Evolutionary conservation across 352 stramenopile species (phyloP).

Genomic region (Phytophthora sp.): DNA sequence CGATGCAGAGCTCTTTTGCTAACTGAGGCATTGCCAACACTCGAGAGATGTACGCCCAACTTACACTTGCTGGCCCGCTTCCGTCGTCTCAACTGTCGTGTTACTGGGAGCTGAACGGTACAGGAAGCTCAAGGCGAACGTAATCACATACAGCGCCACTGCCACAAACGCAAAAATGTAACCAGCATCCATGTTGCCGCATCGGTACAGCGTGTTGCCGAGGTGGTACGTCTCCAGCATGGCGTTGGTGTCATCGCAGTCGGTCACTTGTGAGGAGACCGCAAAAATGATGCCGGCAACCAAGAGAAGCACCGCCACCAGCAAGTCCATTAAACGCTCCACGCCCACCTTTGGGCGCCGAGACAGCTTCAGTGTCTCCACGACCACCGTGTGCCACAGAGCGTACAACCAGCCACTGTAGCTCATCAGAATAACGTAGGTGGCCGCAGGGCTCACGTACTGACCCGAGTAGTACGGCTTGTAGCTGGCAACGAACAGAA

Average conservation of each 20-base stretch:
- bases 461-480: conserved; percentile 55
- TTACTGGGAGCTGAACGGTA: conserved; percentile 23
- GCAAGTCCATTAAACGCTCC: conserved; percentile 40
- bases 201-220: conserved; percentile 45
- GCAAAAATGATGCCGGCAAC: conserved; percentile 46
- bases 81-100: conserved; percentile 18
- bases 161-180: conserved; percentile 51
- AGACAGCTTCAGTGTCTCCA: conserved; percentile 49
- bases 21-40: too few species aligned
- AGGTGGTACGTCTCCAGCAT: conserved; percentile 39
- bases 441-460: conserved; percentile 48
- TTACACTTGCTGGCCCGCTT: conserved; percentile 27
- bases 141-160: conserved; percentile 37
- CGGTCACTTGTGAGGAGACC: conserved; percentile 34
- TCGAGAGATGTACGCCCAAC: too few species aligned
- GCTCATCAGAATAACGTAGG: conserved; percentile 47
- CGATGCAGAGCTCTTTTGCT: too few species aligned
- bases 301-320: conserved; percentile 36
- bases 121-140: conserved; percentile 41
- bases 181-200: conserved; percentile 45
- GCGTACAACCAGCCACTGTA: conserved; percentile 52
- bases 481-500: conserved; percentile 42
- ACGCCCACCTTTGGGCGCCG: conserved; percentile 34
- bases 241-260: conserved; percentile 43
- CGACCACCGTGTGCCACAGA: conserved; percentile 47